Evolutionary conservation across 306 rosid genomes (phyloP).

Genomic region (Hippophae rhamnoides): DNA sequence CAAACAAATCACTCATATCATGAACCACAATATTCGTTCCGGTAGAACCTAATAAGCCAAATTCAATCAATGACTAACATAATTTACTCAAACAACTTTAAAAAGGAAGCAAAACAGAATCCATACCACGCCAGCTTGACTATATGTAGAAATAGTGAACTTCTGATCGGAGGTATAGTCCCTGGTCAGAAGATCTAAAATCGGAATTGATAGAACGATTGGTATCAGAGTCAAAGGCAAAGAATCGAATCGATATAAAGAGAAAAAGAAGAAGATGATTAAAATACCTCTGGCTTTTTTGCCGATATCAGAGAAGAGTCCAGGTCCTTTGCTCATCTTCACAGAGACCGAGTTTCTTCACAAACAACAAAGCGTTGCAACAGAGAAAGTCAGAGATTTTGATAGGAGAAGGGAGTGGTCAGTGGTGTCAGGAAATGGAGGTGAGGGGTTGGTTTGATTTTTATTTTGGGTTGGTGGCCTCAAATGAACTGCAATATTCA

Average conservation of each 20-base stretch:
- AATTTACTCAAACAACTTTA: neutral
- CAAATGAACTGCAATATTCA: no score
- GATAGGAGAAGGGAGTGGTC: slow-evolving; percentile 6
- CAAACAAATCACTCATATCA: no score
- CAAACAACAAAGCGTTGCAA: neutral
- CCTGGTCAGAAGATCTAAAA: slow-evolving; percentile 69
- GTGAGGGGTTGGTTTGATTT: slow-evolving; percentile 4
- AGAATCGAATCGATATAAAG: neutral
- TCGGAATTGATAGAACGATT: slow-evolving; percentile 14
- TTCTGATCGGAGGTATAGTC: slow-evolving; percentile 79
- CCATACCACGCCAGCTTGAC: slow-evolving; percentile 73
- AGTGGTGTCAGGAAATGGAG: slow-evolving; percentile 20
- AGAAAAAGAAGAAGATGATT: slow-evolving; percentile 4
- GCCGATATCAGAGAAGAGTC: slow-evolving; percentile 80
- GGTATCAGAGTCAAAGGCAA: slow-evolving; percentile 11
- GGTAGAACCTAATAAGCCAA: no score
- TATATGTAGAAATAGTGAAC: slow-evolving; percentile 56
- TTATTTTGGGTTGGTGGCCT: no score
- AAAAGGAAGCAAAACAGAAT: neutral
- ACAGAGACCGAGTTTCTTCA: slow-evolving; percentile 2
- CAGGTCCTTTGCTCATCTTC: slow-evolving; percentile 86
- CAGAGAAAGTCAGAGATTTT: slow-evolving; percentile 10
- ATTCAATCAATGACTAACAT: no score
- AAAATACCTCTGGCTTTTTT: slow-evolving; percentile 68
- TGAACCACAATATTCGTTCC: no score